A percentile compares a stretch with the other conserved stretches of the same genome.
Conservation (phyloP, 768 basidiomycete genomes). For the Mycena rebaudengoi region DNA sequence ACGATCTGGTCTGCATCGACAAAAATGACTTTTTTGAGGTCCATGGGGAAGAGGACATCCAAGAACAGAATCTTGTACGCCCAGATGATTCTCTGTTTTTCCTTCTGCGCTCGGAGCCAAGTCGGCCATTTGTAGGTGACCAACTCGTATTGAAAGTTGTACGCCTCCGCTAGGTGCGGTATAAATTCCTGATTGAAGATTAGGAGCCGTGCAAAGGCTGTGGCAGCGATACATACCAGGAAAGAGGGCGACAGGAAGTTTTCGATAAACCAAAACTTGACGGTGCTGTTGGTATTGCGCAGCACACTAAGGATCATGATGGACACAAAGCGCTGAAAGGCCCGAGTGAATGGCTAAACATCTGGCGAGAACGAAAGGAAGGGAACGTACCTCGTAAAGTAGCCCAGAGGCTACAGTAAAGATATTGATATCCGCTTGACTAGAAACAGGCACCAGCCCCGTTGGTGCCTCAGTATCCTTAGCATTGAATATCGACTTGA, state of each 20-base stretch:
- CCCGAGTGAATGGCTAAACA: slow-evolving; percentile 14
- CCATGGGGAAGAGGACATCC: slow-evolving; percentile 98
- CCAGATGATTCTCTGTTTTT: slow-evolving; percentile 99
- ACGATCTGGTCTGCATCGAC: slow-evolving; percentile 99
- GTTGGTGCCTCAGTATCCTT: slow-evolving; percentile 38
- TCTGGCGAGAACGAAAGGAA: background rate
- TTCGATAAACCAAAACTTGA: slow-evolving; percentile 99
- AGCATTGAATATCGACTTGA: slow-evolving; percentile 54
- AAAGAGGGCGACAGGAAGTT: slow-evolving; percentile 99
- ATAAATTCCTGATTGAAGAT: slow-evolving; percentile 79
- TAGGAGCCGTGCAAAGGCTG: background rate
- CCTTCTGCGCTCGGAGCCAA: slow-evolving; percentile 95
- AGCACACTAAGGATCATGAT: slow-evolving; percentile 99
- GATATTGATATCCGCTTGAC: slow-evolving; percentile 95
- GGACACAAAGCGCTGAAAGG: slow-evolving; percentile 89
- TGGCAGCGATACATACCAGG: slow-evolving; percentile 61
- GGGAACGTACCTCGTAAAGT: slow-evolving; percentile 82
- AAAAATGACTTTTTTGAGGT: slow-evolving; percentile 98
- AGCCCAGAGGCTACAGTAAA: slow-evolving; percentile 98
- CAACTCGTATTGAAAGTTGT: slow-evolving; percentile 95
- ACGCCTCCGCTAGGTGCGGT: slow-evolving; percentile 89
- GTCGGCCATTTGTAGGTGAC: slow-evolving; percentile 99
- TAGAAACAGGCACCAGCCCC: slow-evolving; percentile 29
- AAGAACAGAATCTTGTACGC: slow-evolving; percentile 99
- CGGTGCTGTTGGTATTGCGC: slow-evolving; percentile 90